Base-by-base conservation (phyloP, 2,329 filamentous ascomycete genomes). In the Trichoderma koningii region DNA sequence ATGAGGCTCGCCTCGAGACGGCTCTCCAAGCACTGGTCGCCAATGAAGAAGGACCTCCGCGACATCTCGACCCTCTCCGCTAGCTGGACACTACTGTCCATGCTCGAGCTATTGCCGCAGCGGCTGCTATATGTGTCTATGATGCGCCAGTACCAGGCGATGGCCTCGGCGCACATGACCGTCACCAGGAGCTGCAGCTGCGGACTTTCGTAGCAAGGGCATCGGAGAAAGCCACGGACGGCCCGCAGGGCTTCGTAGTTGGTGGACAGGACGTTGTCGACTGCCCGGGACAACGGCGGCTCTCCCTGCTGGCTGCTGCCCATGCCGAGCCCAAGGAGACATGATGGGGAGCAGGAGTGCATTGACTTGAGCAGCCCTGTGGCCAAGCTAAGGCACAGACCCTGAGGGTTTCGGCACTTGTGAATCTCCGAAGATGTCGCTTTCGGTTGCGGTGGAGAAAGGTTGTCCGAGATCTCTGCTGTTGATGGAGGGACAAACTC, bases 111-210 rank as follows among this genome's bases (percentile, higher is more conserved):
- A 26, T 23, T 23, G 21, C 53, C 21, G 34, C 26, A 44, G 38
- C 34, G 53, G 53, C 38, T 38, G 34, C 34, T 44, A 44, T 55
- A 55, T 5, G 53, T 55, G 53, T 55, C 53, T 34, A 55, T 55
- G 28, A 55, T 55, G 5, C 53, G 53, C 53, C 38, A 55, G 53
- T 55, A 55, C 53, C 34, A 55, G 12, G 53, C 53, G 53, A 55
- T 55, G 34, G 53, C 21, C 53, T 55, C 38, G 10, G 53, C 21
- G 34, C 53, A 55, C 7, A 55, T 23, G 42, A 44, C 42, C 1
- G 53, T 55, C 21, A 55, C 38, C 10, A 55, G 53, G 14, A 55
- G 53, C 38, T 55, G 38, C 6, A 55, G 38, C 21, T 55, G 38
- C 10, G 53, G 38, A 21, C 34, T 55, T 55, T 15, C 19, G 53